Conservation (phyloP, 176 grass and related monocot genomes). For the Hordeum vulgare region DNA sequence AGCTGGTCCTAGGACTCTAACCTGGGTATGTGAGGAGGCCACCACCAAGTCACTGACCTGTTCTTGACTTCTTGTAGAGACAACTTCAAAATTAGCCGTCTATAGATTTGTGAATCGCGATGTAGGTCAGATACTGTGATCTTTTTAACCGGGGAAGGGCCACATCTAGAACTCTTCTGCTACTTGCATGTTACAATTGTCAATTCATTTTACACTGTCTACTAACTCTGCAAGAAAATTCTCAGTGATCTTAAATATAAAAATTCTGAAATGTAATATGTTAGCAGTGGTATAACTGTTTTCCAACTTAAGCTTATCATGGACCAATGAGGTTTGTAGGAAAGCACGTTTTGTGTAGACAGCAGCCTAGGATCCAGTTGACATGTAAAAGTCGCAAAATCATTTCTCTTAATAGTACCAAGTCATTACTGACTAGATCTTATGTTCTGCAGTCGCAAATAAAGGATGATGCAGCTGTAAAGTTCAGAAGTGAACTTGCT, state of each 20-base stretch:
- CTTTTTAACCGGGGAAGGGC: not conserved
- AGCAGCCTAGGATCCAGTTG: not conserved
- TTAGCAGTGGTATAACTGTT: not conserved
- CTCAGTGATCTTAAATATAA: not conserved
- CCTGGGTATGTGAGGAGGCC: not conserved
- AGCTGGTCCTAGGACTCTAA: not conserved
- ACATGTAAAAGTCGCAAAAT: not conserved
- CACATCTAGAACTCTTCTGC: not conserved
- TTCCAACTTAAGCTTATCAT: conserved; percentile 1
- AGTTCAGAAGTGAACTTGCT: conserved; percentile 90
- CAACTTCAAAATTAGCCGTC: not conserved
- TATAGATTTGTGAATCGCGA: not conserved
- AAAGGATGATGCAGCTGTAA: conserved; percentile 58
- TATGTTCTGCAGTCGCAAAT: conserved; percentile 56
- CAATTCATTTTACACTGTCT: not conserved
- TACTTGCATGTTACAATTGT: not conserved
- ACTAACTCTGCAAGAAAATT: not conserved
- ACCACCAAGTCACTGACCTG: not conserved
- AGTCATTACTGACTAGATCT: conserved; percentile 13
- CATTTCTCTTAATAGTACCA: not conserved
- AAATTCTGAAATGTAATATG: not conserved
- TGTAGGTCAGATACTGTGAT: not conserved
- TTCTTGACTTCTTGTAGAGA: not conserved
- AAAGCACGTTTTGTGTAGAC: not conserved
- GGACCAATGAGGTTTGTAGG: not conserved